A percentile compares a stretch with the other conserved stretches of the same genome.
These are phyloP conservation scores for Dictyostelium gargantuum DNA, from an alignment of 208 protist genomes.

Conservation along the genomic window DNA sequence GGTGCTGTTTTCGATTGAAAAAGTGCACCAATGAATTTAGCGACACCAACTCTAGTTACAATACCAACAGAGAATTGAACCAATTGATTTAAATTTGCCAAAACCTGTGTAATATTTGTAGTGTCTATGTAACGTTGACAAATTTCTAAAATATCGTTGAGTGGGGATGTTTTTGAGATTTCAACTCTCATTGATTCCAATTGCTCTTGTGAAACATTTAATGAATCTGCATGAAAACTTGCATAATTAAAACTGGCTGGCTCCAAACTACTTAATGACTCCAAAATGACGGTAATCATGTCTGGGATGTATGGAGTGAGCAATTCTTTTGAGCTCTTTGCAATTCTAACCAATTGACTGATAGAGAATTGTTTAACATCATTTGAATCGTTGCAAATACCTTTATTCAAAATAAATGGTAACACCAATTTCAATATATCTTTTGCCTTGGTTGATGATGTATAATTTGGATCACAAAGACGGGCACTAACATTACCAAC, in stretches of 20 bases:
- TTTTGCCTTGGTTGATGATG: constrained; percentile 8
- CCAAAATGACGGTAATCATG: constrained; percentile 62
- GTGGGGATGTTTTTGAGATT: constrained; percentile 61
- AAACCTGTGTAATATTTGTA: constrained; percentile 54
- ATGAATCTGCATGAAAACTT: constrained; percentile 70
- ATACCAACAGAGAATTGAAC: constrained; percentile 74
- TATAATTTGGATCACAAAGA: constrained; percentile 72
- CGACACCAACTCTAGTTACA: constrained; percentile 68
- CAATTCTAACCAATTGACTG: constrained; percentile 36
- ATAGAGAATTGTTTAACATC: constrained; percentile 43
- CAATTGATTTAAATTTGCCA: constrained; percentile 56
- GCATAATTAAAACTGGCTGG: constrained; percentile 74
- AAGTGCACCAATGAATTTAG: constrained; percentile 65
- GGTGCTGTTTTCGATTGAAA: background rate
- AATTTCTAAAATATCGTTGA: constrained; percentile 76
- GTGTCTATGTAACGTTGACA: constrained; percentile 69
- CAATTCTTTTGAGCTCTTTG: constrained; percentile 49
- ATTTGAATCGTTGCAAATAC: constrained; percentile 15
- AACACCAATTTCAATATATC: constrained; percentile 26
- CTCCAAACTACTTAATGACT: constrained; percentile 71
- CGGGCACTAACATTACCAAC: constrained; percentile 66
- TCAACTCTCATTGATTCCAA: constrained; percentile 68
- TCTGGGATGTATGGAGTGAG: constrained; percentile 67
- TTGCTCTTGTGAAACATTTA: constrained; percentile 67
- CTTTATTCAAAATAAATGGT: constrained; percentile 27